Base-by-base conservation (phyloP, 371 early-diverging fungal genomes). In the Smittium culicis region DNA sequence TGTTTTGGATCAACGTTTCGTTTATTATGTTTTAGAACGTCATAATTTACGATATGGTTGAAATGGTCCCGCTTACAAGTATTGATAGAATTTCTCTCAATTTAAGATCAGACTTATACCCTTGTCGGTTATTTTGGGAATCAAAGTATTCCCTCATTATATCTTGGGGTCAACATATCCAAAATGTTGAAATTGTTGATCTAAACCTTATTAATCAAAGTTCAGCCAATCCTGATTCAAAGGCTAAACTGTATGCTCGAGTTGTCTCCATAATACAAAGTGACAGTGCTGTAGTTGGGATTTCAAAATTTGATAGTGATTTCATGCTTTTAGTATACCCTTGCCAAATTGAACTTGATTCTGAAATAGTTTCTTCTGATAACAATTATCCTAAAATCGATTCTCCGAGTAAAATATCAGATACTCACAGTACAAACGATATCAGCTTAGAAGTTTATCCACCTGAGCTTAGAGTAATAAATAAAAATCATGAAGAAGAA, bases 141-240 rank as follows among this genome's bases (percentile, higher is more conserved):
- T 81, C 82, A 54, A 86, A 86, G 54, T 78, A 73, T 1, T 85
- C 84, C 0, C 74, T 98, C 61, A 71, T 92, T 45, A 85, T 95
- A 64, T 95, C 92, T 0, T 98, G 98, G 98, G 96, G 93, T 1
- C 88, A 96, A 68, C 83, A 82, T 34, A 88, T 97, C 45, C 93
- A 89, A 72, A 80, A 94, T 14, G 90, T 89, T 3, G 79, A 79
- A 0, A 45, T 45, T 11, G 11, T 45, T 11, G 45, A 45, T 45
- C 20, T 20, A 11, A 45, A 20, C 45, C 81, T 96, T 57, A 85
- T 5, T 32, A 25, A 31, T 2, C 2, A 30, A 35, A 25, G 5
- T 29, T 27, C 32, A 25, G 14, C 5, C 16, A 11, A 11, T 11
- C 5, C 5, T n/a, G 11, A 32, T 27, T 32, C 28, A 32, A 32